These are phyloP conservation scores for Sarcomyxa edulis DNA, from an alignment of 768 basidiomycete genomes.

Conservation along the genomic window DNA sequence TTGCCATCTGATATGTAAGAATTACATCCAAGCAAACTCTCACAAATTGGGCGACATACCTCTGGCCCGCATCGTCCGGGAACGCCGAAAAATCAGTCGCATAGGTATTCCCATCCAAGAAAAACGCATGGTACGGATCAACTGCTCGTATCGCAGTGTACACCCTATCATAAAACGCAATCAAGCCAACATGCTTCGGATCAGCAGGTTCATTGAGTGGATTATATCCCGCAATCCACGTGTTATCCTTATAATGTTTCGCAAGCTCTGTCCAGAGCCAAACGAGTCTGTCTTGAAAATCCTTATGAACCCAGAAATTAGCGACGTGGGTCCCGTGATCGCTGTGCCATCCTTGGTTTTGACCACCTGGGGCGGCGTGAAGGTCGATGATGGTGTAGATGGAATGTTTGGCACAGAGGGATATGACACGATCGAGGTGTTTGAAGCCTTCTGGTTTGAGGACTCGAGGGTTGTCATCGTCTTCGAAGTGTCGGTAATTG, in stretches of 20 bases:
- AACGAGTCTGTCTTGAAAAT: conserved; percentile 75
- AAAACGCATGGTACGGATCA: conserved; percentile 69
- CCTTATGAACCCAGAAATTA: conserved; percentile 79
- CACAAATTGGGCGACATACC: no score
- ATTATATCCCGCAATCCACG: conserved; percentile 86
- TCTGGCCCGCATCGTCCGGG: conserved; percentile 47
- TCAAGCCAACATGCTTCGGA: conserved; percentile 54
- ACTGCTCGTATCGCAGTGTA: conserved; percentile 65
- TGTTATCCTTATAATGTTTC: conserved; percentile 67
- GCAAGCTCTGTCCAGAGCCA: conserved; percentile 80
- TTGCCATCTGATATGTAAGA: no score
- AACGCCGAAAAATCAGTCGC: conserved; percentile 75
- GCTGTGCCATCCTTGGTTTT: conserved; percentile 78
- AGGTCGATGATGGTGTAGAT: conserved; percentile 82
- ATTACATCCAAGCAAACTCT: no score
- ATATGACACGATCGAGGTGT: conserved; percentile 79
- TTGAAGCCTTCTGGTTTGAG: conserved; percentile 73
- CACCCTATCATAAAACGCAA: conserved; percentile 64
- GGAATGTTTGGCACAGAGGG: conserved; percentile 66
- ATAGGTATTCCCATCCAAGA: conserved; percentile 83
- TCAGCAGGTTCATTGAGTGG: conserved; percentile 83
- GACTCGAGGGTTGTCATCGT: conserved; percentile 77
- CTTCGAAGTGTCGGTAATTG: conserved; percentile 72
- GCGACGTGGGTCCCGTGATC: conserved; percentile 68
- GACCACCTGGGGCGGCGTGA: conserved; percentile 71